Percentiles rank a stretch among this genome's conserved stretches.
phyloP scores from a whole-genome alignment of 768 basidiomycete species.

The Collybia sp. region DNA sequence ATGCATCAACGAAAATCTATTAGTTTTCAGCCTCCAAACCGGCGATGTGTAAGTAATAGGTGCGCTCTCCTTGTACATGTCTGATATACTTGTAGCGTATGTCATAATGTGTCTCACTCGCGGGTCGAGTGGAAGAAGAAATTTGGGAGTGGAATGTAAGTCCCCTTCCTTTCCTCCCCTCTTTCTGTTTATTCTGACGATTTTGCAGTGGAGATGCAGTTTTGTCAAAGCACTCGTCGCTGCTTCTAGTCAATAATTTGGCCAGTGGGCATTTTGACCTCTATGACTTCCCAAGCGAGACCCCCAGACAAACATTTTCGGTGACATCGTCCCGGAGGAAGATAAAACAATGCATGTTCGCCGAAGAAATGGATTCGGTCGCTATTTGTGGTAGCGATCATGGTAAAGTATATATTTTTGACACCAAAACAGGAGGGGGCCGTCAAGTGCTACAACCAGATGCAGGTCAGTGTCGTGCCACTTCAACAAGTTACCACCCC shows the following conservation, averaged over 20 bases:
- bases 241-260: constrained; percentile 6
- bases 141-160: constrained; percentile 6
- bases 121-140: constrained; percentile 9
- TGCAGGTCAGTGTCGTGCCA: constrained; percentile 1
- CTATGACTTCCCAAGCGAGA: constrained; percentile 3
- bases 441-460: not conserved
- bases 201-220: constrained; percentile 4
- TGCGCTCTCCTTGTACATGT: not conserved
- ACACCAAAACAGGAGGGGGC: not conserved
- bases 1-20: constrained; percentile 6
- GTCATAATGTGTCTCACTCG: constrained; percentile 1
- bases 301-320: not conserved
- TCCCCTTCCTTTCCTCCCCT: not conserved
- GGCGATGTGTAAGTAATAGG: constrained; percentile 7
- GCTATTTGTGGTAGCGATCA: constrained; percentile 8
- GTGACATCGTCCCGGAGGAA: not conserved
- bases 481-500: not conserved
- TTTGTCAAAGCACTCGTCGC: constrained; percentile 5
- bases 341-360: constrained; percentile 5
- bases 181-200: not conserved
- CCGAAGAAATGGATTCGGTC: constrained; percentile 7
- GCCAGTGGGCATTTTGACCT: constrained; percentile 2
- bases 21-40: constrained; percentile 3
- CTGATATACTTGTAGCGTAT: not conserved
- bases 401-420: not conserved